Percentiles rank a stretch among this genome's conserved stretches.
phyloP scores from a whole-genome alignment of 1,139 yeast species.

The Scheffersomyces insectosa region DNA sequence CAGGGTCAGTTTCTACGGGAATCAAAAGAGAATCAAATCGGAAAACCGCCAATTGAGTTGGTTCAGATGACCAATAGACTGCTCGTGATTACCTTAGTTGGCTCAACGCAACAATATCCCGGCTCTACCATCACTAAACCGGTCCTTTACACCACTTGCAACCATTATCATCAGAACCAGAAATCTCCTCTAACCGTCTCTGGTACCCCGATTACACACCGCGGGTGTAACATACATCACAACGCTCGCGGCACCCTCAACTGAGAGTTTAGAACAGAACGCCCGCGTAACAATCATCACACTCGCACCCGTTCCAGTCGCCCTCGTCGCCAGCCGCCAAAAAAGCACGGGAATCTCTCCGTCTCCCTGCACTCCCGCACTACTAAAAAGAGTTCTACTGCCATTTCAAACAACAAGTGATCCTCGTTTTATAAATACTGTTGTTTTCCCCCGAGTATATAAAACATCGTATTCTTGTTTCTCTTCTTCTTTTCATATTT shows the following conservation, averaged over 20 bases:
- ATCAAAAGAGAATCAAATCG: too few species aligned
- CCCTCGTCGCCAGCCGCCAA: conserved; percentile 1
- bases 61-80: too few species aligned
- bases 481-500: conserved; percentile 7
- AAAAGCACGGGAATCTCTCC: background rate
- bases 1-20: too few species aligned
- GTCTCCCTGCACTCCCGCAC: background rate
- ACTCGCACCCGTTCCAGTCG: too few species aligned
- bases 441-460: conserved; percentile 6
- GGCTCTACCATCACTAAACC: too few species aligned
- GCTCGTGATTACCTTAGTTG: too few species aligned
- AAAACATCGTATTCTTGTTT: conserved; percentile 5
- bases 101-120: too few species aligned
- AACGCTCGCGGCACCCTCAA: background rate
- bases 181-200: conserved; percentile 2
- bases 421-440: too few species aligned
- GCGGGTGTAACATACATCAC: background rate
- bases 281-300: background rate
- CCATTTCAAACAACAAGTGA: conserved; percentile 3
- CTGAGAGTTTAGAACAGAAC: background rate
- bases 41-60: too few species aligned
- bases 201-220: background rate
- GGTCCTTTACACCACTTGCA: too few species aligned
- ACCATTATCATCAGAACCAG: background rate
- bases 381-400: background rate